Conservation (phyloP, 495 filamentous ascomycete species). For the Aspergillus cavernicola region DNA sequence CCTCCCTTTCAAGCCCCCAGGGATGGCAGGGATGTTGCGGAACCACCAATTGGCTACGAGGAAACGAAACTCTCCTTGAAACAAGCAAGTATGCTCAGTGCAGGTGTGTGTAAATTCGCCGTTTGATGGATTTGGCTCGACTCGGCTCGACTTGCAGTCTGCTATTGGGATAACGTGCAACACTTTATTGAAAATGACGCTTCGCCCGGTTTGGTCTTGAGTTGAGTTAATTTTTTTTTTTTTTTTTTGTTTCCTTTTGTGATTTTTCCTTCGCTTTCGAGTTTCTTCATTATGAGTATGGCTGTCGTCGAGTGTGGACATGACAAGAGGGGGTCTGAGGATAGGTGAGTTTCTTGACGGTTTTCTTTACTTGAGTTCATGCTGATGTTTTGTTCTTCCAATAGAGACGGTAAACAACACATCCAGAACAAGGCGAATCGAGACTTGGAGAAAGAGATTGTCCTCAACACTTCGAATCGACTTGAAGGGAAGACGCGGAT, state of each 20-base stretch:
- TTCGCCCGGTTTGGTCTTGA: slow-evolving; percentile 20
- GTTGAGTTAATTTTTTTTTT: slow-evolving; percentile 11
- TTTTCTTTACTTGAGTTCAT: too few species aligned
- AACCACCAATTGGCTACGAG: slow-evolving; percentile 4
- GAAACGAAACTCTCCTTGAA: slow-evolving; percentile 19
- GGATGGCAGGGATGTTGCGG: slow-evolving; percentile 22
- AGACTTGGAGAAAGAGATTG: slow-evolving; percentile 19
- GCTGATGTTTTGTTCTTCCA: too few species aligned
- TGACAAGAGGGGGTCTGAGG: slow-evolving; percentile 3
- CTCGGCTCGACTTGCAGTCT: not conserved
- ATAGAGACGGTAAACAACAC: too few species aligned
- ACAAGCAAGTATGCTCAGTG: slow-evolving; percentile 19
- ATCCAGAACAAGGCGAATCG: slow-evolving; percentile 8
- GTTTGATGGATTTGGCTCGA: slow-evolving; percentile 18
- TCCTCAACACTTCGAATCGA: slow-evolving; percentile 11
- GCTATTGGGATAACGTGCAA: not conserved
- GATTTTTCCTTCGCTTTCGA: not conserved
- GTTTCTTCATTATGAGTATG: not conserved
- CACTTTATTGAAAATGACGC: slow-evolving; percentile 26
- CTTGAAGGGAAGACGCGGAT: slow-evolving; percentile 18
- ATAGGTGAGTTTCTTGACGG: slow-evolving; percentile 12
- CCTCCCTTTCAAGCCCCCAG: slow-evolving; percentile 3
- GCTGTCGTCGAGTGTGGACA: slow-evolving; percentile 8
- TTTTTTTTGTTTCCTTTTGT: not conserved
- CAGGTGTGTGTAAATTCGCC: slow-evolving; percentile 9